These are phyloP conservation scores for Phytopythium litorale DNA, from an alignment of 352 stramenopile genomes.

Conservation along the genomic window DNA sequence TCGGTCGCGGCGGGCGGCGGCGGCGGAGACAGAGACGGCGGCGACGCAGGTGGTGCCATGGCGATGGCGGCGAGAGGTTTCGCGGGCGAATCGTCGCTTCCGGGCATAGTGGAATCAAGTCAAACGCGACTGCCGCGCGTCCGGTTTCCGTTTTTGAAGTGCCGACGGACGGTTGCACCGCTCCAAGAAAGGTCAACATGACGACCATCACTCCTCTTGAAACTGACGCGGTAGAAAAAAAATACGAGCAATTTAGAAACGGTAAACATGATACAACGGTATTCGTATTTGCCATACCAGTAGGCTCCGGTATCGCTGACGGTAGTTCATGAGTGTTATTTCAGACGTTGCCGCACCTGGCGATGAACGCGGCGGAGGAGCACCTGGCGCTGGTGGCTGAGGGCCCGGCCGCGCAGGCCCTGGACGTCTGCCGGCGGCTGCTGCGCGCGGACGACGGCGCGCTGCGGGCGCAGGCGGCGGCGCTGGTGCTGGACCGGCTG, in stretches of 20 bases:
- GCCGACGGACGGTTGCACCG: background rate
- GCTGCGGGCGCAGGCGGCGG: conserved; percentile 42
- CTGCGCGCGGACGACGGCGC: conserved; percentile 40
- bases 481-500: conserved; percentile 68
- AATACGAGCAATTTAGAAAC: background rate
- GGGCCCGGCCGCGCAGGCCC: conserved; percentile 30
- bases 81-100: conserved; percentile 1
- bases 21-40: background rate
- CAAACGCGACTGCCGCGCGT: background rate
- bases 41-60: background rate
- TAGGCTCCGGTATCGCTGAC: too few species aligned
- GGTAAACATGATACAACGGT: background rate
- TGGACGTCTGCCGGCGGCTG: conserved; percentile 49
- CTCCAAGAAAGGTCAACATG: background rate
- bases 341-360: too few species aligned
- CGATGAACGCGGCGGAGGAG: conserved; percentile 19
- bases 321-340: too few species aligned
- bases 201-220: background rate
- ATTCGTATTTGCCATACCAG: background rate
- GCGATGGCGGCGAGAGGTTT: background rate
- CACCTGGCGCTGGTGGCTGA: conserved; percentile 50
- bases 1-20: background rate
- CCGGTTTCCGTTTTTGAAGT: conserved; percentile 3
- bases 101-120: background rate
- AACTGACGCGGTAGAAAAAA: background rate